Evolutionary conservation across 176 grass and related monocot species (phyloP).

Genomic region (Themeda triandra): DNA sequence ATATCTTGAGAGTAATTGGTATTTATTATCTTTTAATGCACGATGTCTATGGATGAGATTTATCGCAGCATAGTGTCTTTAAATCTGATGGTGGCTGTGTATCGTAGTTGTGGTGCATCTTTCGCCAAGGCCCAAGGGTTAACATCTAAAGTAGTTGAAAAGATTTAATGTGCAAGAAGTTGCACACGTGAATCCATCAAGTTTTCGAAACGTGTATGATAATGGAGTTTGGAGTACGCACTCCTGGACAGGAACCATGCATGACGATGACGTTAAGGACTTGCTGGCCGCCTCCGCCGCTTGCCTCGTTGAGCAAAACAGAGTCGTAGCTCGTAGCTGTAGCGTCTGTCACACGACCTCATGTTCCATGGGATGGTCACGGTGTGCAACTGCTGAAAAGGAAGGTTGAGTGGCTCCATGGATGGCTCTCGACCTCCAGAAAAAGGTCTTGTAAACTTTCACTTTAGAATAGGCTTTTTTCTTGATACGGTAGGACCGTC

Average conservation of each 20-base stretch:
- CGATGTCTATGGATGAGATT: background rate
- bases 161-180: background rate
- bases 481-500: too few species aligned
- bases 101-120: background rate
- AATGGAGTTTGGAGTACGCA: background rate
- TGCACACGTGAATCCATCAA: background rate
- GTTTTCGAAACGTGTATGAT: background rate
- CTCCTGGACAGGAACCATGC: background rate
- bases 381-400: background rate
- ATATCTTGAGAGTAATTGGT: background rate
- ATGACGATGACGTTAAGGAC: background rate
- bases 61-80: background rate
- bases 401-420: background rate
- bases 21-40: background rate
- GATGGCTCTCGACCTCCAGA: background rate
- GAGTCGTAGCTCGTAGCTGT: background rate
- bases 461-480: too few species aligned
- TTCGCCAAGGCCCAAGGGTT: background rate
- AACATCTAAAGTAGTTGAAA: background rate
- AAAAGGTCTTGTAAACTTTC: background rate
- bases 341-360: background rate
- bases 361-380: background rate
- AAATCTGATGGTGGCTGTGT: background rate
- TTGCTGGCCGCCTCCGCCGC: background rate
- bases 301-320: background rate